A percentile compares a stretch with the other conserved stretches of the same genome.
Evolutionary conservation across 1,139 yeast genomes (phyloP).

Genomic region (Casaregolazyma lundiana): DNA sequence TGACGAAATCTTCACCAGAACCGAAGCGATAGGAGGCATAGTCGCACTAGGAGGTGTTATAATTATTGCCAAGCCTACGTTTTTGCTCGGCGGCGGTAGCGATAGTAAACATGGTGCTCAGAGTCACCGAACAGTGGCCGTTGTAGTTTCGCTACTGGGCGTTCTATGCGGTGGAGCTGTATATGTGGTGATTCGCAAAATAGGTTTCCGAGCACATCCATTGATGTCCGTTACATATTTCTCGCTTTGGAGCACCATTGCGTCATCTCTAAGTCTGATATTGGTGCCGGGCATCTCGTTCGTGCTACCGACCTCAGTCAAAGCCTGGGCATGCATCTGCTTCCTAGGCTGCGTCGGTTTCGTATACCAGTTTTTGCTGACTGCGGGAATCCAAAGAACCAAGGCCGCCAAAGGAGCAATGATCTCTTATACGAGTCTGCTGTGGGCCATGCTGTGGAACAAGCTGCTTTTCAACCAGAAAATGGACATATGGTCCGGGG

Average conservation of each 20-base stretch:
- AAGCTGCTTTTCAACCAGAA: constrained; percentile 63
- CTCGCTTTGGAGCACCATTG: constrained; percentile 54
- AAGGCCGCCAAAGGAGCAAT: constrained; percentile 73
- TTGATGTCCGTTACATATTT: constrained; percentile 73
- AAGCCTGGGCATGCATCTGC: constrained; percentile 62
- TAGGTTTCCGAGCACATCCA: constrained; percentile 78
- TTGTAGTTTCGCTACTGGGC: constrained; percentile 61
- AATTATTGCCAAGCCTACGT: constrained; percentile 77
- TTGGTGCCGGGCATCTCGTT: constrained; percentile 55
- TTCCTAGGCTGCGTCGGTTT: constrained; percentile 75
- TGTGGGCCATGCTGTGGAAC: constrained; percentile 80
- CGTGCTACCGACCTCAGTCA: constrained; percentile 51
- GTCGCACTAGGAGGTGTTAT: constrained; percentile 72
- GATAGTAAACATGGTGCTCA: constrained; percentile 14
- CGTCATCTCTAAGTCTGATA: constrained; percentile 53
- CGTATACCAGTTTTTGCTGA: constrained; percentile 69
- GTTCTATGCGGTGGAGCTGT: constrained; percentile 69
- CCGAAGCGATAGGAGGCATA: constrained; percentile 67
- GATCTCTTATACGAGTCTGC: constrained; percentile 68
- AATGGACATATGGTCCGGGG: constrained; percentile 63
- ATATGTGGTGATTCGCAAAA: constrained; percentile 65
- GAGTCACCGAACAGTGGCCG: constrained; percentile 40
- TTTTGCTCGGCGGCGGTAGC: constrained; percentile 40
- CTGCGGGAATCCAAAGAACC: constrained; percentile 82
- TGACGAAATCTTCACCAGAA: constrained; percentile 59